These are phyloP conservation scores for Spathaspora sp. DNA, from an alignment of 1,139 yeast genomes.

Conservation along the genomic window DNA sequence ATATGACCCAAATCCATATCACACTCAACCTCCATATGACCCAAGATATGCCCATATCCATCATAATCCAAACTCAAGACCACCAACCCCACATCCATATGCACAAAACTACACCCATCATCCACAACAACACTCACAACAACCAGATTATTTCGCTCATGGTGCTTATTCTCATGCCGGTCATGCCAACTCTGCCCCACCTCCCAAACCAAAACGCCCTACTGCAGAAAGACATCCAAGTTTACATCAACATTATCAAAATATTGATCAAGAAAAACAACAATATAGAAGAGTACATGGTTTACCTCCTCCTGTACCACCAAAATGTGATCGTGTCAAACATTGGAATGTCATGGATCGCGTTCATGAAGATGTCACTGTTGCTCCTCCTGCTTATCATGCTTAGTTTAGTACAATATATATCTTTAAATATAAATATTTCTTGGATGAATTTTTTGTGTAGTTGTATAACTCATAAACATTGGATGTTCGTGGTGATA, in stretches of 20 bases:
- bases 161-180: neutral
- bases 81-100: slow-evolving; percentile 1
- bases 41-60: neutral
- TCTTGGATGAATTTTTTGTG: too few species aligned
- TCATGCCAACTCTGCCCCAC: slow-evolving; percentile 1
- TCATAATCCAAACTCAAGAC: neutral
- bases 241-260: neutral
- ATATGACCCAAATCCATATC: neutral
- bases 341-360: neutral
- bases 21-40: neutral
- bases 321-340: neutral
- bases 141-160: neutral
- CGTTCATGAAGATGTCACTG: neutral
- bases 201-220: slow-evolving; percentile 2
- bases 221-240: neutral
- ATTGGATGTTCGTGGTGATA: too few species aligned
- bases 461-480: too few species aligned
- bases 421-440: too few species aligned
- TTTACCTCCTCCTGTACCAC: slow-evolving; percentile 1
- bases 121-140: neutral
- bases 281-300: neutral
- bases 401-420: neutral
- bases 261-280: neutral
- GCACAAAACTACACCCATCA: neutral
- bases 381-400: slow-evolving; percentile 1